These are phyloP conservation scores for Saccharomycopsis capsularis DNA, from an alignment of 805 yeast species.

Conservation along the genomic window DNA sequence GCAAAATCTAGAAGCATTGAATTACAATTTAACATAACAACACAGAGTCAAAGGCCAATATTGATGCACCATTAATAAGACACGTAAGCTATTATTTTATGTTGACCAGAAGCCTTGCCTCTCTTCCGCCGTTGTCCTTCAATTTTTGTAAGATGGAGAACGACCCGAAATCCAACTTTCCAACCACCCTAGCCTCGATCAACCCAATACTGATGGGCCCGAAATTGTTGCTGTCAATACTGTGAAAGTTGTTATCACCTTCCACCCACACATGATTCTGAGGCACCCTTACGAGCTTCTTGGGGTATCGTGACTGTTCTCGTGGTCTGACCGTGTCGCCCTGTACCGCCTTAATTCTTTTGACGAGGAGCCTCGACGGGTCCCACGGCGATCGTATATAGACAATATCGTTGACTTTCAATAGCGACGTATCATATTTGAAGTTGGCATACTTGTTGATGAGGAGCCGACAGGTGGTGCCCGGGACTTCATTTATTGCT, in stretches of 20 bases:
- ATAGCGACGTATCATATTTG: conserved; percentile 23
- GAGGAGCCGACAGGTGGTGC: conserved; percentile 44
- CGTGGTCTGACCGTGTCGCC: conserved; percentile 43
- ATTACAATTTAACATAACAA: too few species aligned
- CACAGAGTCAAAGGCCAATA: too few species aligned
- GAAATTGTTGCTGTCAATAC: conserved; percentile 78
- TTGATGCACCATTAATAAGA: too few species aligned
- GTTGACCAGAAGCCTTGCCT: conserved; percentile 28
- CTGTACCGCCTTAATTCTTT: conserved; percentile 68
- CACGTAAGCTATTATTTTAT: too few species aligned
- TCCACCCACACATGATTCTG: conserved; percentile 88
- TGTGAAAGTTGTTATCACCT: conserved; percentile 77
- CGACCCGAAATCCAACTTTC: conserved; percentile 46
- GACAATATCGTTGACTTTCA: conserved; percentile 61
- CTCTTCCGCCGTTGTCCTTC: conserved; percentile 47
- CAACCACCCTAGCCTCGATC: conserved; percentile 71
- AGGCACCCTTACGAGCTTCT: conserved; percentile 55
- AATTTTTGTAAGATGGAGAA: conserved; percentile 34
- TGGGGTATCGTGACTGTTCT: conserved; percentile 42
- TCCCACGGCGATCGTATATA: conserved; percentile 75
- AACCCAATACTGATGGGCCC: conserved; percentile 85
- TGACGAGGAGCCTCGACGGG: conserved; percentile 69
- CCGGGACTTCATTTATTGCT: conserved; percentile 64
- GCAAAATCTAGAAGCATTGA: too few species aligned
- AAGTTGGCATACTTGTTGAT: conserved; percentile 59